Evolutionary conservation across 441 rosid species (phyloP).

Genomic region (Pelargonium citronellum): DNA sequence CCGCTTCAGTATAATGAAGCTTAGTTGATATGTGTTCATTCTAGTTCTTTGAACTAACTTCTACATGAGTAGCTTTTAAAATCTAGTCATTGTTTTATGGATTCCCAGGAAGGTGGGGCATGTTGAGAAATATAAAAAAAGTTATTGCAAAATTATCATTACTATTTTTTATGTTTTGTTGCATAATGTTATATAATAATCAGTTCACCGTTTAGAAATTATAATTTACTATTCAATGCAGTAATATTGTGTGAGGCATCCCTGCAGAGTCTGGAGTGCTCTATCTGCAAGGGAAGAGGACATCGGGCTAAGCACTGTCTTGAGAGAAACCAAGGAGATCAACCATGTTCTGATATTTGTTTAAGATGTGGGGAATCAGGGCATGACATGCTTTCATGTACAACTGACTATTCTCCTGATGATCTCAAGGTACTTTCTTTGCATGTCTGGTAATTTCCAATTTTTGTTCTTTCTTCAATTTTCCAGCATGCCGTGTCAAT

Average conservation of each 20-base stretch:
- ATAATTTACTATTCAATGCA: conserved; percentile 3
- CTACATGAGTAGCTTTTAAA: background rate
- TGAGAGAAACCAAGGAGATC: conserved; percentile 12
- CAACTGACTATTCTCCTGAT: conserved; percentile 23
- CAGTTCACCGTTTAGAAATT: background rate
- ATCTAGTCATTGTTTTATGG: background rate
- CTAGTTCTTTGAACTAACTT: background rate
- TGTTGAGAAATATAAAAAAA: background rate
- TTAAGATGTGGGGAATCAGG: conserved; percentile 28
- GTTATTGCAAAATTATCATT: too few relatives aligned
- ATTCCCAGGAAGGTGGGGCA: background rate
- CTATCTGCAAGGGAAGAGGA: conserved; percentile 14
- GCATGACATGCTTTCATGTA: conserved; percentile 36
- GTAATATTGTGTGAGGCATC: conserved; percentile 1
- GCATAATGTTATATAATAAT: background rate
- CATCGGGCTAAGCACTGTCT: conserved; percentile 11
- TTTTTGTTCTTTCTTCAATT: background rate
- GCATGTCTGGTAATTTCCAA: background rate
- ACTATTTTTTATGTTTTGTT: too few relatives aligned
- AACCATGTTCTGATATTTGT: conserved; percentile 18
- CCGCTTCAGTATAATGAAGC: background rate
- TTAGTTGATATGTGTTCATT: background rate
- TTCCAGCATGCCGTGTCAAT: background rate
- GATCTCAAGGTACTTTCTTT: conserved; percentile 33
- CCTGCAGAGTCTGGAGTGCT: conserved; percentile 19